phyloP scores from a whole-genome alignment of 2,329 filamentous ascomycete genomes.

The Boeremia lycopersici region DNA sequence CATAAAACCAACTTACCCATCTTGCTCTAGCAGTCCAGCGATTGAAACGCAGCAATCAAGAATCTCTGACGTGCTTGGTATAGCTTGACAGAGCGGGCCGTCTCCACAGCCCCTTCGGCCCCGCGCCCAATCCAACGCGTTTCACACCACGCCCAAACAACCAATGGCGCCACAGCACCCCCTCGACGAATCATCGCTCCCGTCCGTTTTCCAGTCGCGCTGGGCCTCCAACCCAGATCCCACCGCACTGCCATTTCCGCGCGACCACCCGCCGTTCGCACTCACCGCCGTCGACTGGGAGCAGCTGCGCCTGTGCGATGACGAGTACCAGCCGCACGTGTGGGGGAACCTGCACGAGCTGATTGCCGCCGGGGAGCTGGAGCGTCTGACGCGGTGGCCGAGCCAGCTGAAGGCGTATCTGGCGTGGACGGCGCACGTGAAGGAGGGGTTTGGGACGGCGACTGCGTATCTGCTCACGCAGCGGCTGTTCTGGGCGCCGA shows the following conservation, averaged over 20 bases:
- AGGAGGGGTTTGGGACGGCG: constrained; percentile 61
- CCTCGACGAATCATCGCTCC: constrained; percentile 35
- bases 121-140: constrained; percentile 12
- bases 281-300: constrained; percentile 45
- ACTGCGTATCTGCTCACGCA: constrained; percentile 62
- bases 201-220: constrained; percentile 35
- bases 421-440: constrained; percentile 62
- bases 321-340: constrained; percentile 42
- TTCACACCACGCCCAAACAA: constrained; percentile 7
- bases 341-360: constrained; percentile 42
- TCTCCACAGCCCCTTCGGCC: constrained; percentile 1
- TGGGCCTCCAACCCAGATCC: constrained; percentile 42
- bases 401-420: constrained; percentile 65
- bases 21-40: not conserved
- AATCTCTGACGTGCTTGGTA: not conserved
- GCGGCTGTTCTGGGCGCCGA: constrained; percentile 59
- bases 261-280: constrained; percentile 42
- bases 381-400: constrained; percentile 63
- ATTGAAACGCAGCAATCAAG: not conserved
- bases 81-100: constrained; percentile 10
- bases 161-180: constrained; percentile 18
- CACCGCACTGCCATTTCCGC: constrained; percentile 42
- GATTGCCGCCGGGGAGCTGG: constrained; percentile 58
- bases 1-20: not conserved
- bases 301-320: constrained; percentile 41